Conservation (phyloP, 164 flowering plant genomes). For the Euptelea pleiosperma region DNA sequence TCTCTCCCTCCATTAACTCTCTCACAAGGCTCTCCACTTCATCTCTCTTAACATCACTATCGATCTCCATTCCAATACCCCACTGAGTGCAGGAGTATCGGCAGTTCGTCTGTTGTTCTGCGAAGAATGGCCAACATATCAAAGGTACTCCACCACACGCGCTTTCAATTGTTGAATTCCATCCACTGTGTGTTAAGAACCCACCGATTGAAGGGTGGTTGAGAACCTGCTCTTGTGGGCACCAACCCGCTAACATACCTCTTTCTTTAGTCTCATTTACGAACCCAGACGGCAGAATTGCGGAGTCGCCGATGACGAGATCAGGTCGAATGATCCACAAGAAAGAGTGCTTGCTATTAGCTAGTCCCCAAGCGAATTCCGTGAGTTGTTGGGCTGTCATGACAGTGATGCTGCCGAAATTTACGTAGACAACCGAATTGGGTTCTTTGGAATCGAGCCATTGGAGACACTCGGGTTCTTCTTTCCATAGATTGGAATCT, state of each 20-base stretch:
- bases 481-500: conserved; percentile 26
- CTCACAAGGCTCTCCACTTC: conserved; percentile 36
- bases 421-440: conserved; percentile 27
- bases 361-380: conserved; percentile 39
- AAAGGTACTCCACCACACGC: conserved; percentile 34
- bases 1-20: conserved; percentile 38
- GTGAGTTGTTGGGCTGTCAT: conserved; percentile 21
- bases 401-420: conserved; percentile 29
- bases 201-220: conserved; percentile 32
- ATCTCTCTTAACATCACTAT: conserved; percentile 30
- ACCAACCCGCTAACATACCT: conserved; percentile 25
- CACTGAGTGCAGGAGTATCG: conserved; percentile 26
- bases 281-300: conserved; percentile 22
- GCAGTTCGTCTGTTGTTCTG: conserved; percentile 42
- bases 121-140: conserved; percentile 42
- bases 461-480: conserved; percentile 19
- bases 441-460: conserved; percentile 24
- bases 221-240: conserved; percentile 34
- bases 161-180: conserved; percentile 30
- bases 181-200: conserved; percentile 33
- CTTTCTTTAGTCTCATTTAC: conserved; percentile 21
- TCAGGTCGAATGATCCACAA: conserved; percentile 29
- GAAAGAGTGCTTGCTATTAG: conserved; percentile 25
- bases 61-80: conserved; percentile 40
- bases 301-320: conserved; percentile 20